phyloP scores from a whole-genome alignment of 768 basidiomycete species.

The Suillus weaverae region DNA sequence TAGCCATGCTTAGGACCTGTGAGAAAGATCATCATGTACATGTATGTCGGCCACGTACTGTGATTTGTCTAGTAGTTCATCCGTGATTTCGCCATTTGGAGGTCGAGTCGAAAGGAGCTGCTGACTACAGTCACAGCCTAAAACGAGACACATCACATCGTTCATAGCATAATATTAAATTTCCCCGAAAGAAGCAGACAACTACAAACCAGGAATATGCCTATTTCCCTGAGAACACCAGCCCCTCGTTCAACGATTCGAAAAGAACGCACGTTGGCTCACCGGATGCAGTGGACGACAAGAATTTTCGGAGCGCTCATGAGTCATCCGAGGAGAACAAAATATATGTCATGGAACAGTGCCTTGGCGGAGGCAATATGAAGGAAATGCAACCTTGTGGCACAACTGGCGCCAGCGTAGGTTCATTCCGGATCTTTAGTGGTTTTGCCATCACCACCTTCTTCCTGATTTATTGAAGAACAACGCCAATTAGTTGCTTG shows the following conservation, averaged over 20 bases:
- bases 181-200: not conserved
- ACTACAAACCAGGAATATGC: not conserved
- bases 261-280: not conserved
- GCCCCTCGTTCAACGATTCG: not conserved
- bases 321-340: not conserved
- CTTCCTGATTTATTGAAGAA: not conserved
- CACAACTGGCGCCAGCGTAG: not conserved
- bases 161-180: not conserved
- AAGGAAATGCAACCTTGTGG: not conserved
- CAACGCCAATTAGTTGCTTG: not conserved
- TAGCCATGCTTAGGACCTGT: not conserved
- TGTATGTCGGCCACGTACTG: not conserved
- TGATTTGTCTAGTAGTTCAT: not conserved
- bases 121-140: not conserved
- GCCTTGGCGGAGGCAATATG: not conserved
- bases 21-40: no score
- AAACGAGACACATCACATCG: not conserved
- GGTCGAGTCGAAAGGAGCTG: not conserved
- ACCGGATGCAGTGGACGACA: not conserved
- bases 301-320: not conserved
- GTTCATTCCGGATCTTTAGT: no score
- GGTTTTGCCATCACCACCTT: not conserved
- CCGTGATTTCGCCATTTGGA: not conserved
- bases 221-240: not conserved
- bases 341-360: not conserved